Evolutionary conservation across 768 basidiomycete genomes (phyloP), one percentile per base, ranked within the genome.

Genomic region (Lyophyllum shimeji): DNA sequence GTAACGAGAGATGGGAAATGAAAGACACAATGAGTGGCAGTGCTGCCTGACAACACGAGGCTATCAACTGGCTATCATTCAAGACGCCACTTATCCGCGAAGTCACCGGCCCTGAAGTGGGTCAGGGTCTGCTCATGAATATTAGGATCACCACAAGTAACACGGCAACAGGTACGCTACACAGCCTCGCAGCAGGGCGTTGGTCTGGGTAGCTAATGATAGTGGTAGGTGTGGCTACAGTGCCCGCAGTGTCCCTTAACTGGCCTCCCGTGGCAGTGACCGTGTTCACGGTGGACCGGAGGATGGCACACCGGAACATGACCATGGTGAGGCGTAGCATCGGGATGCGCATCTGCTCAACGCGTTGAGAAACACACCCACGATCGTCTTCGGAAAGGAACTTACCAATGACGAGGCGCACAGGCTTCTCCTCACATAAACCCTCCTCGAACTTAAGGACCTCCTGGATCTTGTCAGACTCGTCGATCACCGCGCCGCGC

Each of bases 361-460:
- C 18, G 17, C 7, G 27, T 17, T 44, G 20, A 57, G 48, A 40
- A n/a, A n/a, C n/a, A n/a, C n/a, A n/a, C n/a, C 27, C n/a, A 50
- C 31, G 20, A 21, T 7, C 23, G 15, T 21, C 24, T 50, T 11
- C 9, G 13, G 46, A 62, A 53, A n/a, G n/a, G 34, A 23, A 60
- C 55, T 46, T 50, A 76, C 75, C 75, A 45, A 77, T 69, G 46
- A 77, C 59, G 13, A 76, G 70, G 18, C 68, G 67, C 12, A 77
- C 48, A 2, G 74, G 63, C 48, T 67, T 70, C 7, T 69, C 71
- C 58, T 77, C 76, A 27, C 59, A 69, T 34, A 56, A 52, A 27
- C 74, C 76, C 23, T 68, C 65, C 6, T 74, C 73, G 15, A 61
- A 61, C 0, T 61, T 57, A 27, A 76, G 51, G 17, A 73, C 47